Evolutionary conservation across 2,329 filamentous ascomycete genomes (phyloP).

Genomic region (Phaeosphaeriaceae sp.): DNA sequence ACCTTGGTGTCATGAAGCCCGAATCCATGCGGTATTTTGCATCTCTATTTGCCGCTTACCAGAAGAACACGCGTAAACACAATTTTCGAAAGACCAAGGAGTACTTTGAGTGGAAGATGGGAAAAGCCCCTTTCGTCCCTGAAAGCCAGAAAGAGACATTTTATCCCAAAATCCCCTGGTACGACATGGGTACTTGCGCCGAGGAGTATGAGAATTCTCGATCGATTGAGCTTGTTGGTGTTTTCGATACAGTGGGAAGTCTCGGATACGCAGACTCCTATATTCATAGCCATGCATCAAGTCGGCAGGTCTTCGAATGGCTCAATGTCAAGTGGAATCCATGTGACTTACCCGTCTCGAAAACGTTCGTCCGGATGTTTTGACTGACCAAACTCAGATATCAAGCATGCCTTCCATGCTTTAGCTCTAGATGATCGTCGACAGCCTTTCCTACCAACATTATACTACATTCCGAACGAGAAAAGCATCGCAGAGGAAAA

Average conservation of each 20-base stretch:
- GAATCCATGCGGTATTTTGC: conserved; percentile 13
- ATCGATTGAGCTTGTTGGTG: conserved; percentile 49
- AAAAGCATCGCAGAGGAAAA: neutral
- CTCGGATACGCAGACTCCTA: conserved; percentile 45
- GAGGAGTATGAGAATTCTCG: neutral
- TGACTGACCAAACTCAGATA: conserved; percentile 5
- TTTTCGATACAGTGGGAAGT: conserved; percentile 53
- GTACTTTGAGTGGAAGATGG: conserved; percentile 4
- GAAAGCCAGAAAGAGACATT: conserved; percentile 16
- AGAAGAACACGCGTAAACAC: neutral
- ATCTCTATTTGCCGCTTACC: conserved; percentile 6
- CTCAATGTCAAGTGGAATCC: conserved; percentile 46
- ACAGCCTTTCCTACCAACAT: conserved; percentile 60
- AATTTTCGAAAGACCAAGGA: neutral
- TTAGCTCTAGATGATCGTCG: conserved; percentile 59
- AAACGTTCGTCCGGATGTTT: conserved; percentile 29
- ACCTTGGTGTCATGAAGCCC: conserved; percentile 23
- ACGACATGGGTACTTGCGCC: conserved; percentile 4
- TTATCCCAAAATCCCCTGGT: conserved; percentile 3
- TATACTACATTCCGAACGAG: conserved; percentile 55
- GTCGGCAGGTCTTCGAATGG: conserved; percentile 36
- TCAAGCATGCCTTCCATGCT: conserved; percentile 59
- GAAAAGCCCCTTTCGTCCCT: conserved; percentile 20
- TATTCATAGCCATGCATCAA: conserved; percentile 12
- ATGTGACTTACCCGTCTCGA: conserved; percentile 38